phyloP scores from a whole-genome alignment of 202 grass and related monocot genomes.

The Eragrostis tef region DNA sequence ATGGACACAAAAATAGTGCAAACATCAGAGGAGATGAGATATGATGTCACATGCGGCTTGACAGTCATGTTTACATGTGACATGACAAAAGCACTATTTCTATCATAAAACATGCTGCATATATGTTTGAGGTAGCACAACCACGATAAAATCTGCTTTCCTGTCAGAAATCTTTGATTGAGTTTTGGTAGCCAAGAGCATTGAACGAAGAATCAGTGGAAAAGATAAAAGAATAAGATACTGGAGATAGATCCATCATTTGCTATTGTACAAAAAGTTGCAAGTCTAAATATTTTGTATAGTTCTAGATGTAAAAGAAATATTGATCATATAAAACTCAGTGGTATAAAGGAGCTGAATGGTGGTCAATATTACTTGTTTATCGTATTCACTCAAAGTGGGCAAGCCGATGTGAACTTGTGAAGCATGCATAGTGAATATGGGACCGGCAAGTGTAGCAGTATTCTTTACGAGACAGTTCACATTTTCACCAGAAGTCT shows the following conservation, averaged over 20 bases:
- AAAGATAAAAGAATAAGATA: not conserved
- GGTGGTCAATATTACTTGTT: constrained; percentile 62
- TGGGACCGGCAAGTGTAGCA: constrained; percentile 71
- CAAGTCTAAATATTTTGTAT: constrained; percentile 20
- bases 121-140: constrained; percentile 18
- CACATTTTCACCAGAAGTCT: constrained; percentile 68
- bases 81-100: constrained; percentile 9
- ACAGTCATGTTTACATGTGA: constrained; percentile 5
- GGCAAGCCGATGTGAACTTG: constrained; percentile 85
- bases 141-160: not conserved
- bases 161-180: not conserved
- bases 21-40: constrained; percentile 6
- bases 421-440: constrained; percentile 83
- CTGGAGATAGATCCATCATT: not conserved
- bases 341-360: constrained; percentile 24
- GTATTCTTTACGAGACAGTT: constrained; percentile 84
- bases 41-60: not conserved
- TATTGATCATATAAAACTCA: not conserved
- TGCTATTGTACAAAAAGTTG: constrained; percentile 14
- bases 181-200: not conserved
- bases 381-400: constrained; percentile 85
- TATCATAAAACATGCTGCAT: not conserved
- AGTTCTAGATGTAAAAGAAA: constrained; percentile 11
- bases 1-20: not conserved
- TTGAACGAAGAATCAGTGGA: not conserved